Conservation (phyloP, 75 land plant genomes). For the Picea sitchensis region DNA sequence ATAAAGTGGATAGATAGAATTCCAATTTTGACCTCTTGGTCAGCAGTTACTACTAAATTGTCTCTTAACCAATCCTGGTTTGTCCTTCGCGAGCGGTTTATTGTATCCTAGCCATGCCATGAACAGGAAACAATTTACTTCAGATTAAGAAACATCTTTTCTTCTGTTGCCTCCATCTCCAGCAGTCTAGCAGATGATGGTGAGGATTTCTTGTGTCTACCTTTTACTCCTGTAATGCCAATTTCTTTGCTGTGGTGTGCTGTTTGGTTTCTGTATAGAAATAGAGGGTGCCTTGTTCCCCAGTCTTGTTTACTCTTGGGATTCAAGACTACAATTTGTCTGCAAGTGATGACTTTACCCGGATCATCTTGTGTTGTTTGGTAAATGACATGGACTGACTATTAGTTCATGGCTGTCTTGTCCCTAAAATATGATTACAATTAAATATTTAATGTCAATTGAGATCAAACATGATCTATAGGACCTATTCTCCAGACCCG, state of each 20-base stretch:
- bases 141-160: neutral
- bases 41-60: neutral
- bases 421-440: too few species aligned
- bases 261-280: neutral
- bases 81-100: neutral
- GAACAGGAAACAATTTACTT: neutral
- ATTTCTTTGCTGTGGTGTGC: neutral
- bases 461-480: too few species aligned
- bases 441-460: too few species aligned
- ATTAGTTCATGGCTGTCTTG: neutral
- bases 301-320: neutral
- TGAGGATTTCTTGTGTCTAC: neutral
- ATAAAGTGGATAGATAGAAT: neutral
- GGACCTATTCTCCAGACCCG: too few species aligned
- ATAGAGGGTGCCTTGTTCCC: neutral
- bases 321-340: neutral
- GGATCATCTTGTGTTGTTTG: neutral
- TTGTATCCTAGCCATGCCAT: neutral
- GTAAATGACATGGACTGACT: neutral
- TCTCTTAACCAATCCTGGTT: neutral
- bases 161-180: neutral
- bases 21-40: neutral
- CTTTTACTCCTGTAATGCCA: neutral
- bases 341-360: too few species aligned
- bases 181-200: neutral